These are phyloP conservation scores for Atalantia buxifolia DNA, from an alignment of 345 rosid species.

Conservation along the genomic window DNA sequence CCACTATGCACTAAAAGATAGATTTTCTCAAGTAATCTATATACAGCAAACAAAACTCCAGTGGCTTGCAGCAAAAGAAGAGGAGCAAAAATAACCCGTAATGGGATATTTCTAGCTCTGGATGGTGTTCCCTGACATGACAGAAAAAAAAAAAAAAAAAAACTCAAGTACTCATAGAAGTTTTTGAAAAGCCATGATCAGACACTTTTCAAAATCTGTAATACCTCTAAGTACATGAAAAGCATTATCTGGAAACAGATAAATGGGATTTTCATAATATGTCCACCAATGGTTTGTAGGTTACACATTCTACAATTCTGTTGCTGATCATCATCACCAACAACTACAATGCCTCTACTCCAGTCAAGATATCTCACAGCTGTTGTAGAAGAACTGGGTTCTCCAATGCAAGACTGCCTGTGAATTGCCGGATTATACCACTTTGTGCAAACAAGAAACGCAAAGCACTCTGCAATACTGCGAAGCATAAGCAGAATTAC, in stretches of 20 bases:
- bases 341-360: conserved; percentile 62
- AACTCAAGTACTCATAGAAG: conserved; percentile 2
- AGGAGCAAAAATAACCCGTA: conserved; percentile 59
- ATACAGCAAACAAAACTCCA: conserved; percentile 64
- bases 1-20: conserved; percentile 38
- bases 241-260: conserved; percentile 69
- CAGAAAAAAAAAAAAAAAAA: not conserved
- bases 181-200: not conserved
- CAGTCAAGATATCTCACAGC: conserved; percentile 59
- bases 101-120: conserved; percentile 58
- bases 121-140: conserved; percentile 71
- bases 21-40: conserved; percentile 62
- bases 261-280: conserved; percentile 82
- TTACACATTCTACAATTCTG: conserved; percentile 52
- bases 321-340: conserved; percentile 54
- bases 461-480: conserved; percentile 94
- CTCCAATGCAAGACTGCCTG: conserved; percentile 46
- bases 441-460: conserved; percentile 84
- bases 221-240: conserved; percentile 91
- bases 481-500: conserved; percentile 16
- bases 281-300: conserved; percentile 88
- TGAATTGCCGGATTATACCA: conserved; percentile 93
- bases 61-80: conserved; percentile 78
- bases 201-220: conserved; percentile 4
- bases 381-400: conserved; percentile 53